These are phyloP conservation scores for Dactylellina sp. DNA, from an alignment of 2,329 filamentous ascomycete species.

Conservation along the genomic window DNA sequence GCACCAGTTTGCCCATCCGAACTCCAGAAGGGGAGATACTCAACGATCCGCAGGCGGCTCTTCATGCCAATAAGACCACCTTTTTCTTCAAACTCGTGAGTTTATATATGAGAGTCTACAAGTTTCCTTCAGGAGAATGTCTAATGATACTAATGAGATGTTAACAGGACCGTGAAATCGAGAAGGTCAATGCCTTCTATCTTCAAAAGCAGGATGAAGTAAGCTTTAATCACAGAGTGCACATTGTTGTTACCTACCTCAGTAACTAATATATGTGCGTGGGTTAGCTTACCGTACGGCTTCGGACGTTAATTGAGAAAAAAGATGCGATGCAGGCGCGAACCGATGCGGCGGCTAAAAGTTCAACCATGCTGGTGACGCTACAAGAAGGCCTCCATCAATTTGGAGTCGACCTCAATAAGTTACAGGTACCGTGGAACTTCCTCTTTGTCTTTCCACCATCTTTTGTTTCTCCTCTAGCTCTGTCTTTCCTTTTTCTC, in stretches of 20 bases:
- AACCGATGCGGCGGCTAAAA: constrained; percentile 79
- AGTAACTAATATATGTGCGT: constrained; percentile 29
- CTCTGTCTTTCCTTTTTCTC: constrained; percentile 2
- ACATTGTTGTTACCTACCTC: constrained; percentile 2
- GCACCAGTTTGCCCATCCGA: constrained; percentile 42
- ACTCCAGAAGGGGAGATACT: constrained; percentile 56
- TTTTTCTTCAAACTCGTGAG: constrained; percentile 97
- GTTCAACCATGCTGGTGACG: constrained; percentile 92
- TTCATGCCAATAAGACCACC: constrained; percentile 96
- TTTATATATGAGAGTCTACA: constrained; percentile 24
- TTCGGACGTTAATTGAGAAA: constrained; percentile 93
- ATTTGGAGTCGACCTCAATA: constrained; percentile 95
- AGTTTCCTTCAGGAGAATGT: background rate
- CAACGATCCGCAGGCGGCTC: constrained; percentile 81
- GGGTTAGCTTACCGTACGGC: constrained; percentile 84
- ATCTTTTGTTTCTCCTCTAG: background rate
- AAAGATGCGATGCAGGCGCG: constrained; percentile 90
- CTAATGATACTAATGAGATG: constrained; percentile 42
- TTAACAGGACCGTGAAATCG: constrained; percentile 90
- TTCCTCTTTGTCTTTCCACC: background rate
- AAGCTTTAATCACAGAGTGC: constrained; percentile 60
- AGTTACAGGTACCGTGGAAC: constrained; percentile 74
- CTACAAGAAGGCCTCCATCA: constrained; percentile 97
- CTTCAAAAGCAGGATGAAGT: constrained; percentile 98
- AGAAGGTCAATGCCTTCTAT: constrained; percentile 98